A percentile compares a stretch with the other conserved stretches of the same genome.
Evolutionary conservation across 2,329 filamentous ascomycete species (phyloP).

Genomic region (Penicillium thymicola): DNA sequence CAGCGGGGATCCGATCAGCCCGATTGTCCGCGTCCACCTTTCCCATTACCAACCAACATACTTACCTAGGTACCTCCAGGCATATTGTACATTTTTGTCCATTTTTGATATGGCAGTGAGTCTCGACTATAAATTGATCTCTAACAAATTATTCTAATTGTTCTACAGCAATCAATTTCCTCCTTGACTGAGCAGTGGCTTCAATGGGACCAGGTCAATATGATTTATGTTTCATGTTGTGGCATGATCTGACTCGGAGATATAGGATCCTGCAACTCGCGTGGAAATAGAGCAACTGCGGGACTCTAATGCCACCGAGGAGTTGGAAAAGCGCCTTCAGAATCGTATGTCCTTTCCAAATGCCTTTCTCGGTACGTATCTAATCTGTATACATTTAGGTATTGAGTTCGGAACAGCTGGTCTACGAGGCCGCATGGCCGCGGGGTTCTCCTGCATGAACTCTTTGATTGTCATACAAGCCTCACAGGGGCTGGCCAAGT

Average conservation of each 20-base stretch:
- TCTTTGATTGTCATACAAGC: slow-evolving; percentile 60
- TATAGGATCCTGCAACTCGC: slow-evolving; percentile 50
- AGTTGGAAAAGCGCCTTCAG: slow-evolving; percentile 53
- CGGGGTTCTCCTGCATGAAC: slow-evolving; percentile 62
- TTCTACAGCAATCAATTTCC: slow-evolving; percentile 32
- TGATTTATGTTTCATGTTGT: slow-evolving; percentile 1
- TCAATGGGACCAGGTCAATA: slow-evolving; percentile 50
- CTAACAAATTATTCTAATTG: slow-evolving; percentile 2
- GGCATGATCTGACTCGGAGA: slow-evolving; percentile 17
- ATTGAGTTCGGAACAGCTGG: slow-evolving; percentile 64
- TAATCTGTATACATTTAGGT: slow-evolving; percentile 27
- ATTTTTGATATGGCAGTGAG: slow-evolving; percentile 23
- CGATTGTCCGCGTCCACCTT: background rate
- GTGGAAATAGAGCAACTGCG: slow-evolving; percentile 55
- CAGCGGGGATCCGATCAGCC: slow-evolving; percentile 22
- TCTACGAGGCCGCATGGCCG: slow-evolving; percentile 62
- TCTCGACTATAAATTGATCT: background rate
- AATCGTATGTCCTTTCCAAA: slow-evolving; percentile 38
- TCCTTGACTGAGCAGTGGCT: slow-evolving; percentile 55
- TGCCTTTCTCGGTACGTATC: background rate
- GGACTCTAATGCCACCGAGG: slow-evolving; percentile 42
- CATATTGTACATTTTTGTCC: background rate
- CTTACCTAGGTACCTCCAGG: background rate
- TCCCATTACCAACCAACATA: slow-evolving; percentile 7
- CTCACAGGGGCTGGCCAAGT: slow-evolving; percentile 62